A percentile compares a stretch with the other conserved stretches of the same genome.
Evolutionary conservation across 345 rosid genomes (phyloP).

Genomic region (Populus simonii): DNA sequence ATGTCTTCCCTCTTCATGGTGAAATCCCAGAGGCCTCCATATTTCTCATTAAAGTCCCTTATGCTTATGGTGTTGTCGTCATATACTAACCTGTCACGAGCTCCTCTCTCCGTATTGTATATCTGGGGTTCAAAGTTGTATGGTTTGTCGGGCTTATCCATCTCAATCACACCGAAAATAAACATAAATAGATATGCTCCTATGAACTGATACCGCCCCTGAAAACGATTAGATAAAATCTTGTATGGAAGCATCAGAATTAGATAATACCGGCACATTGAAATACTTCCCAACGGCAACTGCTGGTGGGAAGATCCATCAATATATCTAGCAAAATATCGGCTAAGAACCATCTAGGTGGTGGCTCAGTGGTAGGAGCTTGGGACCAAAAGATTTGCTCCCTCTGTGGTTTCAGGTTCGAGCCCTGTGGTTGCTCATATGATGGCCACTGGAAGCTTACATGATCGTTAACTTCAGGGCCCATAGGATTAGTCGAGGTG

Average conservation of each 20-base stretch:
- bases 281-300: constrained; percentile 66
- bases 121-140: constrained; percentile 95
- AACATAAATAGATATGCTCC: constrained; percentile 71
- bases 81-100: constrained; percentile 77
- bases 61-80: constrained; percentile 85
- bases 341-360: too few species aligned
- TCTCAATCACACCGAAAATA: constrained; percentile 68
- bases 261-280: constrained; percentile 59
- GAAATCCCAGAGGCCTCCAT: constrained; percentile 93
- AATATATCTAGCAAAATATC: constrained; percentile 52
- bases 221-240: constrained; percentile 5
- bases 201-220: constrained; percentile 81
- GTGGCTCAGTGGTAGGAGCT: too few species aligned
- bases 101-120: constrained; percentile 79
- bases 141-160: constrained; percentile 89
- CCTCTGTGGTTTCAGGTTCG: too few species aligned
- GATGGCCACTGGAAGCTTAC: too few species aligned
- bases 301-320: constrained; percentile 89
- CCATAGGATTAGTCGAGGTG: too few species aligned
- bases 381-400: too few species aligned
- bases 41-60: constrained; percentile 93
- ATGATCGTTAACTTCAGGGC: too few species aligned
- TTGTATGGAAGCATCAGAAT: not conserved
- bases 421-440: too few species aligned
- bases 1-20: constrained; percentile 61